Percentiles rank a stretch among this genome's conserved stretches.
These are phyloP conservation scores for Neurospora cerealis DNA, from an alignment of 495 filamentous ascomycete species.

Conservation along the genomic window DNA sequence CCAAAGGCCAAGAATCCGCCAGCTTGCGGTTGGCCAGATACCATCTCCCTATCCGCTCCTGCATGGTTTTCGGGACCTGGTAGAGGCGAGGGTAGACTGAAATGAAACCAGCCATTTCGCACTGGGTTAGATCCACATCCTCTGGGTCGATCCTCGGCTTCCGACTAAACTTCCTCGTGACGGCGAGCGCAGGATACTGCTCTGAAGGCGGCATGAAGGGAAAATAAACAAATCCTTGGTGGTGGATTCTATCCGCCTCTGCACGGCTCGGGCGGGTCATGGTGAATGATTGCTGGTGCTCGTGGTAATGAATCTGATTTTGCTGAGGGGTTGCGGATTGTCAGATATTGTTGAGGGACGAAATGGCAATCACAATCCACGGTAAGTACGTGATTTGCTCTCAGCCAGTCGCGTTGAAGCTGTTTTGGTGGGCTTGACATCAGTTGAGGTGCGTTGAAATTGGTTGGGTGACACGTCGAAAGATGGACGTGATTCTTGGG, in stretches of 20 bases:
- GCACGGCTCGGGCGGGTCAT: not conserved
- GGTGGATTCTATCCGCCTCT: not conserved
- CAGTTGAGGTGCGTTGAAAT: not conserved
- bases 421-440: not conserved
- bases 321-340: not conserved
- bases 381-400: not conserved
- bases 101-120: constrained; percentile 1
- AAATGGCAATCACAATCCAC: not conserved
- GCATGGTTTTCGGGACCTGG: constrained; percentile 1
- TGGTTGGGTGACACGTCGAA: not conserved
- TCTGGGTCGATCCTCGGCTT: not conserved
- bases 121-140: not conserved
- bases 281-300: not conserved
- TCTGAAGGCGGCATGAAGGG: not conserved
- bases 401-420: not conserved
- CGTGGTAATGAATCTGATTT: not conserved
- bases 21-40: not conserved
- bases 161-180: not conserved
- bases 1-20: not conserved
- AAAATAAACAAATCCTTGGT: not conserved
- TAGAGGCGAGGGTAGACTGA: constrained; percentile 6
- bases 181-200: not conserved
- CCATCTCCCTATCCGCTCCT: constrained; percentile 3
- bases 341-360: not conserved
- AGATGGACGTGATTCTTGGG: not conserved